Evolutionary conservation across 1,284 basidiomycete species (phyloP).

Genomic region (Hemileccinum hortonii): DNA sequence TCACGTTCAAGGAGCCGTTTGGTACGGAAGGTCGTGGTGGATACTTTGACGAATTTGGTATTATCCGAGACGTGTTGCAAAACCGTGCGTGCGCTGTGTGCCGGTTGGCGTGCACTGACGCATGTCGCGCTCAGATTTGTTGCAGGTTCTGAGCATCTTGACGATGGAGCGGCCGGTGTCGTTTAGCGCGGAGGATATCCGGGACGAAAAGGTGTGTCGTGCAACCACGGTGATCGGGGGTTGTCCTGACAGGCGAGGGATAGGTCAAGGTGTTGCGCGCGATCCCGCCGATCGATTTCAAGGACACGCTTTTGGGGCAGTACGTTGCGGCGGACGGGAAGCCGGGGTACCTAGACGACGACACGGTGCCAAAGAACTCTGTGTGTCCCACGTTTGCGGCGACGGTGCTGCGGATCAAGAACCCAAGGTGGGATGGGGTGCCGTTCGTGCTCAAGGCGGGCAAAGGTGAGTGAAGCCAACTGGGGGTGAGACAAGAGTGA

Average conservation of each 20-base stretch:
- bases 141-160: slow-evolving; percentile 89
- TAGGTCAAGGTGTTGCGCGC: slow-evolving; percentile 92
- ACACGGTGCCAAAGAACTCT: slow-evolving; percentile 89
- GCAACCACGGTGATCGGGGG: slow-evolving; percentile 12
- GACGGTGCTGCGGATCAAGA: slow-evolving; percentile 85
- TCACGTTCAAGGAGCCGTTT: slow-evolving; percentile 98
- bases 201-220: slow-evolving; percentile 84
- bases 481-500: slow-evolving; percentile 10
- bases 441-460: slow-evolving; percentile 97
- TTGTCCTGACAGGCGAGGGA: slow-evolving; percentile 17
- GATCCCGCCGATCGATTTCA: slow-evolving; percentile 77
- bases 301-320: slow-evolving; percentile 88
- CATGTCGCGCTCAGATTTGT: slow-evolving; percentile 60
- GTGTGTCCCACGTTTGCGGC: slow-evolving; percentile 92
- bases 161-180: slow-evolving; percentile 98
- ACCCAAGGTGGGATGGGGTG: slow-evolving; percentile 95
- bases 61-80: slow-evolving; percentile 94
- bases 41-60: slow-evolving; percentile 98
- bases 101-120: slow-evolving; percentile 10
- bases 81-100: slow-evolving; percentile 70
- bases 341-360: slow-evolving; percentile 96
- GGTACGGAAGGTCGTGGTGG: slow-evolving; percentile 96
- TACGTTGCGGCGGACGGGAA: slow-evolving; percentile 87
- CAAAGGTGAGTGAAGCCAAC: slow-evolving; percentile 65
- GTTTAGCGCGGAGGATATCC: slow-evolving; percentile 93